Percentiles rank a stretch among this genome's conserved stretches.
Conservation (phyloP, 352 stramenopile genomes). For the Blastocystis sp. region DNA sequence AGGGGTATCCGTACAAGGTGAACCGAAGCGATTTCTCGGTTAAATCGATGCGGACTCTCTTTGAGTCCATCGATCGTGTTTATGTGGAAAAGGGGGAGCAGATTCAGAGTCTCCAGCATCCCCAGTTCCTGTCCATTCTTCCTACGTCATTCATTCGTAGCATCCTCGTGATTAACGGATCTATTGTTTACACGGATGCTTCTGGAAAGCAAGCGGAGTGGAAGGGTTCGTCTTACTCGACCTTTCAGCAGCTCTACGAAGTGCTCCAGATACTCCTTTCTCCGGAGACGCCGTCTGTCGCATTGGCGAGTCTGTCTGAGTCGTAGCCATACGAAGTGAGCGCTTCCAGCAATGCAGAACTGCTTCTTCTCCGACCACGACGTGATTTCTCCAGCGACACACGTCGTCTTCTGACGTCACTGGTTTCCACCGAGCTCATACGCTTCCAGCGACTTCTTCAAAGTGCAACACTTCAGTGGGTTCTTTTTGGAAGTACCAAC, state of each 20-base stretch:
- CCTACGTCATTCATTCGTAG: not conserved
- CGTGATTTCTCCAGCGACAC: not conserved
- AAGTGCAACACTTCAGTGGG: not conserved
- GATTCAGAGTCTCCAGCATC: not conserved
- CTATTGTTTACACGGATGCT: not conserved
- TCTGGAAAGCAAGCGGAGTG: not conserved
- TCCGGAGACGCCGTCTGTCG: not conserved
- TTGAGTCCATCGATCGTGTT: not conserved
- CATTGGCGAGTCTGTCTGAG: not conserved
- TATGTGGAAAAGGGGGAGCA: not conserved
- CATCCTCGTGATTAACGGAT: not conserved
- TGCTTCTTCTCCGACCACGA: not conserved
- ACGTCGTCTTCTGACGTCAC: not conserved
- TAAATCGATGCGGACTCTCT: not conserved
- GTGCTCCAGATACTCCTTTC: not conserved
- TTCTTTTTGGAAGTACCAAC: no score
- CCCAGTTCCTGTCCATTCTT: not conserved
- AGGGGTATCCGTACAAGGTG: not conserved
- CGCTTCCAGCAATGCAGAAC: not conserved
- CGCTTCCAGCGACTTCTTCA: not conserved
- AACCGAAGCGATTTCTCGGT: not conserved
- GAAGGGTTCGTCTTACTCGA: not conserved
- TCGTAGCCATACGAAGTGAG: not conserved
- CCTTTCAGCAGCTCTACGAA: not conserved
- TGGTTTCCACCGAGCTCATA: not conserved